phyloP scores from a whole-genome alignment of 768 basidiomycete genomes.

The Kwoniella botswanensis region DNA sequence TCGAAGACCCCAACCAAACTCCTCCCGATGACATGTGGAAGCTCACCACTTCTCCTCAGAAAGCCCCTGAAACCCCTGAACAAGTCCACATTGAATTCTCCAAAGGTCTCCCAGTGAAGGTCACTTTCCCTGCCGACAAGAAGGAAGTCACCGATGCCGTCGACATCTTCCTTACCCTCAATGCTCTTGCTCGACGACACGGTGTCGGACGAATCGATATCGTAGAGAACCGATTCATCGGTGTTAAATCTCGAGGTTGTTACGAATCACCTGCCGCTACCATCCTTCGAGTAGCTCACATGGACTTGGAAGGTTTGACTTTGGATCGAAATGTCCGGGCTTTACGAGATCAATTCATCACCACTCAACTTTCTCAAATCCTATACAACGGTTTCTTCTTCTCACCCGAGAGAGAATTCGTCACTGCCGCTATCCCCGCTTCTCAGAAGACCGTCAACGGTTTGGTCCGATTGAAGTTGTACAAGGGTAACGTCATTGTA shows the following conservation, averaged over 20 bases:
- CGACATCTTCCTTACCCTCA: constrained; percentile 89
- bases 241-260: constrained; percentile 99
- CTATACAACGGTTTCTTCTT: constrained; percentile 99
- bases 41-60: constrained; percentile 80
- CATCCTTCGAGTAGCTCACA: constrained; percentile 90
- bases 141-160: constrained; percentile 86
- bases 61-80: constrained; percentile 79
- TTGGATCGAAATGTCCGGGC: constrained; percentile 96
- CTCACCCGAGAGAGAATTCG: constrained; percentile 97
- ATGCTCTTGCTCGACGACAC: constrained; percentile 89
- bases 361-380: constrained; percentile 83
- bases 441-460: constrained; percentile 98
- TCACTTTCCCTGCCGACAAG: constrained; percentile 63
- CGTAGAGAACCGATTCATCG: constrained; percentile 99
- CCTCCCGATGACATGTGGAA: constrained; percentile 99
- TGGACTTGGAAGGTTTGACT: constrained; percentile 97
- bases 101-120: constrained; percentile 82
- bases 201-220: constrained; percentile 98
- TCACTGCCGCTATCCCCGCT: constrained; percentile 85
- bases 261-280: constrained; percentile 98
- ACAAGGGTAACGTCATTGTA: constrained; percentile 94
- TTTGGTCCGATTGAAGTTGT: constrained; percentile 82
- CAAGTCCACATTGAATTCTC: constrained; percentile 83
- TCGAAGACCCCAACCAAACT: constrained; percentile 93
- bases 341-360: constrained; percentile 92